Evolutionary conservation across 495 filamentous ascomycete species (phyloP).

Genomic region (Neurospora sp.): DNA sequence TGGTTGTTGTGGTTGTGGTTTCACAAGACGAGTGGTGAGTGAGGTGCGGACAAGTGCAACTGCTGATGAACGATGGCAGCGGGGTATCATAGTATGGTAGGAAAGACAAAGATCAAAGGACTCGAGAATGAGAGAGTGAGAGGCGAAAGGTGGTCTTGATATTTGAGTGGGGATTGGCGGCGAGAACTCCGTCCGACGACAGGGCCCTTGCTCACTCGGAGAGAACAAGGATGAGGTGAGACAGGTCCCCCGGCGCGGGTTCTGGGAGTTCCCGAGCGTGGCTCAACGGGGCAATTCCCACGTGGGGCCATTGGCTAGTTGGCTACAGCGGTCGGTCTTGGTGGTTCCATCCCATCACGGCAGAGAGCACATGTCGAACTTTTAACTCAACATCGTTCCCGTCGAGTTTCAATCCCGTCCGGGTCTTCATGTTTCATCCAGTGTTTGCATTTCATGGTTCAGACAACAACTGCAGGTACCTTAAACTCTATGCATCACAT

Average conservation of each 20-base stretch:
- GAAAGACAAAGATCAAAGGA: not conserved
- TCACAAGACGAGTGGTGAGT: not conserved
- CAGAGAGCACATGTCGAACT: not conserved
- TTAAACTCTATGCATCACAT: not conserved
- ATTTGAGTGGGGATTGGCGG: not conserved
- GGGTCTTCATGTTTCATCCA: not conserved
- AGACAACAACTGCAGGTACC: not conserved
- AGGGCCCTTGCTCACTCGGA: not conserved
- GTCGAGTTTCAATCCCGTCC: not conserved
- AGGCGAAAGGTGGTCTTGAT: not conserved
- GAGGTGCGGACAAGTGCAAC: not conserved
- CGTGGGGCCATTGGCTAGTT: not conserved
- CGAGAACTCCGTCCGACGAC: not conserved
- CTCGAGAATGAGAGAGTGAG: not conserved
- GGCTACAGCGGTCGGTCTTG: not conserved
- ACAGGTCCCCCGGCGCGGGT: not conserved
- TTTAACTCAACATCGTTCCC: not conserved
- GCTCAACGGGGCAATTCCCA: not conserved
- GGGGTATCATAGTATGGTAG: not conserved
- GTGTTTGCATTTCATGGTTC: not conserved
- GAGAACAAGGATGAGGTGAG: not conserved
- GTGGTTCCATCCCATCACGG: not conserved
- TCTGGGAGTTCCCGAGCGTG: not conserved
- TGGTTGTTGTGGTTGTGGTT: not conserved
- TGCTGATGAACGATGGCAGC: not conserved